These are phyloP conservation scores for Cucurbita argyrosperma DNA, from an alignment of 306 rosid genomes.

Conservation along the genomic window DNA sequence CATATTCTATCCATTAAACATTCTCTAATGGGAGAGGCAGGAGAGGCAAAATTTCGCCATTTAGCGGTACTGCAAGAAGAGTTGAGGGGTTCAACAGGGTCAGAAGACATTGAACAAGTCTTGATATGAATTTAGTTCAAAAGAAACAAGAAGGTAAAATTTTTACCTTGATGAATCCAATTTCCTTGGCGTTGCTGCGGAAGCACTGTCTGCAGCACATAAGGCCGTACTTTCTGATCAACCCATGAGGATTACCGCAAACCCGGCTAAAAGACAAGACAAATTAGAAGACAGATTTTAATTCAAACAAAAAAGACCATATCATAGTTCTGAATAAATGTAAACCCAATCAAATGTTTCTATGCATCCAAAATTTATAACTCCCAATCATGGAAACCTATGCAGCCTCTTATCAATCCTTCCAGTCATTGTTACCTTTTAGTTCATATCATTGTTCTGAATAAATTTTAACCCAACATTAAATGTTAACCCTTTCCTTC, in stretches of 20 bases:
- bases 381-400: background rate
- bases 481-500: background rate
- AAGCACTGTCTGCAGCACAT: constrained; percentile 98
- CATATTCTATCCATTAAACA: background rate
- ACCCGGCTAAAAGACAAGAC: constrained; percentile 11
- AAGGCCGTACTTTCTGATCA: constrained; percentile 84
- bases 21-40: background rate
- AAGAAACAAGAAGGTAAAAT: background rate
- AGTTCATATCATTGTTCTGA: too few relatives aligned
- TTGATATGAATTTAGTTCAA: background rate
- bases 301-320: background rate
- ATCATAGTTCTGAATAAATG: background rate
- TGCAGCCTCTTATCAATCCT: background rate
- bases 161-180: constrained; percentile 79
- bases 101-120: background rate
- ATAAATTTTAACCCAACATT: too few relatives aligned
- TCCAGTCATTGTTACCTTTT: too few relatives aligned
- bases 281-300: background rate
- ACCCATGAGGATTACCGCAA: constrained; percentile 83
- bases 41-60: background rate
- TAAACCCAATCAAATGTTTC: background rate
- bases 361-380: background rate
- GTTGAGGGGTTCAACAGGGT: background rate
- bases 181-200: constrained; percentile 95
- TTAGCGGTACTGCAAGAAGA: constrained; percentile 8